Evolutionary conservation across 2,329 filamentous ascomycete genomes (phyloP), one percentile per base, ranked within the genome.

Genomic region (Pyrenochaeta sp.): DNA sequence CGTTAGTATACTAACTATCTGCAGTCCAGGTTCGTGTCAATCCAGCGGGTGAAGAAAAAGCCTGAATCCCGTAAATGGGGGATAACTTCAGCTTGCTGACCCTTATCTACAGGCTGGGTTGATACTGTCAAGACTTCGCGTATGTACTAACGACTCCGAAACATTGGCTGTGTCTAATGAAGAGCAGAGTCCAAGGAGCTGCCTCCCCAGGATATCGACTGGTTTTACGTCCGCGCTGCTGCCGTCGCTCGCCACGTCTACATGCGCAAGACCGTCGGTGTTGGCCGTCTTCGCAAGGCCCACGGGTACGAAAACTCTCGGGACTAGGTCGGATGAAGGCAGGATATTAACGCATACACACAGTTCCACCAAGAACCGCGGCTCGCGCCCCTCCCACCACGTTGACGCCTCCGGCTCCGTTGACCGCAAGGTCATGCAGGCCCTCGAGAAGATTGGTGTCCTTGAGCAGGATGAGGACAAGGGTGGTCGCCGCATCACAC

Each of bases 361-460:
- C 40, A 75, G 76, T 59, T 67, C 88, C 75, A 91, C 91, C 86
- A 97, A 96, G 90, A 99, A 98, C 91, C 93, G 95, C 75, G 95
- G 95, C 77, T 88, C 88, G 75, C 88, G 91, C 73, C 95, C 95
- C 80, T 92, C 89, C 69, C 90, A 96, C 85, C 95, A 99, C 88
- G 92, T 97, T 77, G 91, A 97, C 80, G 95, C 93, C 82, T 93
- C 90, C 73, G 94, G 94, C 81, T 90, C 89, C 79, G 93, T 99
- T 74, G 95, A 99, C 88, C 93, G 95, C 83, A 97, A 97, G 88
- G 87, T 96, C 80, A 85, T 97, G 82, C 95, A 99, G 88, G 86
- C 93, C 64, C 91, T 99, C 59, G 95, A 97, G 91, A 97, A 98
- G 91, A 97, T 99, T 77, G 93, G 94, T 82, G 93, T 99, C 75